Percentiles rank a stretch among this genome's conserved stretches.
Evolutionary conservation across 1,284 basidiomycete species (phyloP).

Genomic region (Stygiomarasmius scandens): DNA sequence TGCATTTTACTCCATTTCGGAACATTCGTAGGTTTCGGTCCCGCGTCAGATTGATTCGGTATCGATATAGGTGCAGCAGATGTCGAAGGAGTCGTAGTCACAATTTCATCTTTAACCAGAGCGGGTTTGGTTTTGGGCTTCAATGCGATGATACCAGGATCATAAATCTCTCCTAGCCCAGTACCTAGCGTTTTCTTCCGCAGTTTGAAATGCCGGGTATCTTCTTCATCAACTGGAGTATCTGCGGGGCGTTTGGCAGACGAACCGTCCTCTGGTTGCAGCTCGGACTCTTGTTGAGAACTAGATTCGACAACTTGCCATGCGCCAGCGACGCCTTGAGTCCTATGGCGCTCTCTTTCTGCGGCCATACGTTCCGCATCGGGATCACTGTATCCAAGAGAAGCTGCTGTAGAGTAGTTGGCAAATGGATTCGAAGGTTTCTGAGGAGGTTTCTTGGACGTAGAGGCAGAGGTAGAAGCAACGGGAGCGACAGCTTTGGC

Average conservation of each 20-base stretch:
- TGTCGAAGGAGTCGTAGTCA: neutral
- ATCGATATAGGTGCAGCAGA: neutral
- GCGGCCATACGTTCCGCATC: slow-evolving; percentile 63
- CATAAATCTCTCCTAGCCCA: slow-evolving; percentile 72
- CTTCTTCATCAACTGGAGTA: slow-evolving; percentile 50
- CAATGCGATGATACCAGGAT: slow-evolving; percentile 66
- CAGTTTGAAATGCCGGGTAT: slow-evolving; percentile 65
- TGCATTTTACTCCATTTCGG: slow-evolving; percentile 32
- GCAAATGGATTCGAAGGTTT: slow-evolving; percentile 74
- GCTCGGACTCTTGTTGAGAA: slow-evolving; percentile 24
- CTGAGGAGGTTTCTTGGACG: slow-evolving; percentile 43
- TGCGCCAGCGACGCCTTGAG: slow-evolving; percentile 77
- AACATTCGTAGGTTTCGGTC: neutral
- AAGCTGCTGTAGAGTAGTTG: slow-evolving; percentile 87
- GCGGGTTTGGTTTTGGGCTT: slow-evolving; percentile 60
- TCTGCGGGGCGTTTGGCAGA: slow-evolving; percentile 44
- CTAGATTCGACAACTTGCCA: slow-evolving; percentile 77
- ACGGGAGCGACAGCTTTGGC: slow-evolving; percentile 45
- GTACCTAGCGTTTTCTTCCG: slow-evolving; percentile 56
- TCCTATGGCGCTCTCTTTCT: slow-evolving; percentile 59
- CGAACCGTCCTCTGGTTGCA: slow-evolving; percentile 16
- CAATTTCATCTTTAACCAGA: neutral
- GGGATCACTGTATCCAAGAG: slow-evolving; percentile 78
- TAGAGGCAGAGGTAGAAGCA: slow-evolving; percentile 40
- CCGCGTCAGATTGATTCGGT: slow-evolving; percentile 1